These are phyloP conservation scores for Sclerotinia spermophila DNA, from an alignment of 2,329 filamentous ascomycete genomes.

Conservation along the genomic window DNA sequence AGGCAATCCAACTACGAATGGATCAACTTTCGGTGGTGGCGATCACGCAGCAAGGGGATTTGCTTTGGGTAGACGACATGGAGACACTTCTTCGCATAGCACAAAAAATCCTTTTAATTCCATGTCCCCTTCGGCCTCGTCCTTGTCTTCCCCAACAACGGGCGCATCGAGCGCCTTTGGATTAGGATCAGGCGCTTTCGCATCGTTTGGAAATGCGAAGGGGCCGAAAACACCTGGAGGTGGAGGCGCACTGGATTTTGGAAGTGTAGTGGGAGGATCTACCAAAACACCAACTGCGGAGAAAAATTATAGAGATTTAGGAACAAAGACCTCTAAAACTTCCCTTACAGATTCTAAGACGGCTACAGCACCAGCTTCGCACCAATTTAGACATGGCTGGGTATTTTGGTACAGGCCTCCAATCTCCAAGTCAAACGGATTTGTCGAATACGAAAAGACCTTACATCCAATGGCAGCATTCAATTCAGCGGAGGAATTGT, in stretches of 20 bases:
- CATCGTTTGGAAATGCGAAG: slow-evolving; percentile 85
- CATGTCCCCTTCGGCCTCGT: slow-evolving; percentile 18
- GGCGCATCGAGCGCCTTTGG: slow-evolving; percentile 86
- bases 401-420: slow-evolving; percentile 96
- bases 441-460: slow-evolving; percentile 93
- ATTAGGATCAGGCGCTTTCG: slow-evolving; percentile 90
- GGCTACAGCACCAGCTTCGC: slow-evolving; percentile 43
- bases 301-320: slow-evolving; percentile 55
- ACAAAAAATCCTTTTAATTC: slow-evolving; percentile 74
- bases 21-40: slow-evolving; percentile 34
- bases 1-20: slow-evolving; percentile 47
- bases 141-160: slow-evolving; percentile 37
- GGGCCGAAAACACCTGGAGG: slow-evolving; percentile 82
- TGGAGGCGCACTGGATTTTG: slow-evolving; percentile 75
- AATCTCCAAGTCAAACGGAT: slow-evolving; percentile 87
- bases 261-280: slow-evolving; percentile 50
- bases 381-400: slow-evolving; percentile 81
- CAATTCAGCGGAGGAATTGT: slow-evolving; percentile 84
- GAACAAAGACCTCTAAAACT: slow-evolving; percentile 33
- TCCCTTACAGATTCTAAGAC: slow-evolving; percentile 47
- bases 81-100: slow-evolving; percentile 69
- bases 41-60: slow-evolving; percentile 58
- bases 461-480: slow-evolving; percentile 82
- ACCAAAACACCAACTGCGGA: slow-evolving; percentile 55
- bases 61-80: slow-evolving; percentile 69